These are phyloP conservation scores for Chalaropsis thielavioides DNA, from an alignment of 2,329 filamentous ascomycete genomes.

Conservation along the genomic window DNA sequence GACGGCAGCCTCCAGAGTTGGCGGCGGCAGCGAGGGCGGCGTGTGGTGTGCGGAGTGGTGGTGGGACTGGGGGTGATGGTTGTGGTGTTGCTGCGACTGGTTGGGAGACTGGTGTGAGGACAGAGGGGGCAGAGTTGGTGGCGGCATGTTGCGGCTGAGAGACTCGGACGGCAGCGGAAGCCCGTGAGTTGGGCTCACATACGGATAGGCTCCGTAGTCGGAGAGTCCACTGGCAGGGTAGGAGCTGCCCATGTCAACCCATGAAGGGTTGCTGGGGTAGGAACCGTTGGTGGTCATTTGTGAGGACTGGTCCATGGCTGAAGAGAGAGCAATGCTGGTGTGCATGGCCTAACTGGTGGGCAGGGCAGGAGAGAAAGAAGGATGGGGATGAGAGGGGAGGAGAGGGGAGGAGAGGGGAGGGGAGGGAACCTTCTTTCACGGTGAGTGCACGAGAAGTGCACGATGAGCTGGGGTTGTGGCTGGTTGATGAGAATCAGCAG, in stretches of 20 bases:
- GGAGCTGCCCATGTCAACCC: slow-evolving; percentile 2
- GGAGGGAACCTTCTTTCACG: background rate
- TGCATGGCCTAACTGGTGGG: background rate
- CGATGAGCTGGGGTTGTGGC: no score
- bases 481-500: no score
- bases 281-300: slow-evolving; percentile 11
- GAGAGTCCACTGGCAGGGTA: background rate
- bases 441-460: background rate
- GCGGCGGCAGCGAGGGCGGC: slow-evolving; percentile 5
- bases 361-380: background rate
- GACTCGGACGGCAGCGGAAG: slow-evolving; percentile 33
- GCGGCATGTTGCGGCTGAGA: slow-evolving; percentile 36
- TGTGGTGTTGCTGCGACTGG: slow-evolving; percentile 20
- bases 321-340: background rate
- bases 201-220: slow-evolving; percentile 9
- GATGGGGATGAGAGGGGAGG: no score
- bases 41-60: slow-evolving; percentile 27
- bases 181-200: slow-evolving; percentile 1
- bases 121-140: slow-evolving; percentile 27
- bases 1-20: slow-evolving; percentile 24
- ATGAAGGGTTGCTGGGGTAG: slow-evolving; percentile 3
- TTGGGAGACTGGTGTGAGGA: slow-evolving; percentile 25
- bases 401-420: background rate
- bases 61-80: slow-evolving; percentile 20
- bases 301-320: background rate